Evolutionary conservation across 371 early-diverging fungal genomes (phyloP).

Genomic region (Mortierella sp.): DNA sequence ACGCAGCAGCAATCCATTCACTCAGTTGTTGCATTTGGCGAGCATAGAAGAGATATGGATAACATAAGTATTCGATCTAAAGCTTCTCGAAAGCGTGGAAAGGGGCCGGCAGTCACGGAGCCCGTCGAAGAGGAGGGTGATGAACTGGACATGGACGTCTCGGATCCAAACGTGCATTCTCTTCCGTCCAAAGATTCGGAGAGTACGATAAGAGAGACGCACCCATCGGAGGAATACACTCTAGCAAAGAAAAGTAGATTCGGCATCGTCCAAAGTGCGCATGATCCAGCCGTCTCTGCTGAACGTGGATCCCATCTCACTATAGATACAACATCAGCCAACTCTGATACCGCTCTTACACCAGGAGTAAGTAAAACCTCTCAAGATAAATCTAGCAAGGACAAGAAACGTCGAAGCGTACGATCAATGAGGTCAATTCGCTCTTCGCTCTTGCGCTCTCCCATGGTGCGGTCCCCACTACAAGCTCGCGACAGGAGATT

Average conservation of each 20-base stretch:
- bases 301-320: not conserved
- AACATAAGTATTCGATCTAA: constrained; percentile 39
- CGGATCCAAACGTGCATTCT: not conserved
- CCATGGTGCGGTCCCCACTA: constrained; percentile 27
- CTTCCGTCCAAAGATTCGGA: constrained; percentile 9
- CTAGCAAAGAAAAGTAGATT: not conserved
- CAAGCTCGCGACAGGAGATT: constrained; percentile 26
- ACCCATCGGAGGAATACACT: not conserved
- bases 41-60: constrained; percentile 27
- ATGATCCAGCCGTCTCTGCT: not conserved
- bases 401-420: constrained; percentile 36
- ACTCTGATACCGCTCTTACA: not conserved
- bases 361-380: constrained; percentile 5
- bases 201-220: constrained; percentile 11
- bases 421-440: constrained; percentile 37
- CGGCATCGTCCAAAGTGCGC: not conserved
- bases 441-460: constrained; percentile 36
- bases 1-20: constrained; percentile 41
- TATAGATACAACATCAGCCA: constrained; percentile 3
- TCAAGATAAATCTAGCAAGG: constrained; percentile 12
- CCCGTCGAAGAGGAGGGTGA: not conserved
- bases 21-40: constrained; percentile 26
- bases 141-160: not conserved
- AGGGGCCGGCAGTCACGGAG: not conserved
- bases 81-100: constrained; percentile 23